These are phyloP conservation scores for Stephania japonica DNA, from an alignment of 164 flowering plant genomes.

Conservation along the genomic window DNA sequence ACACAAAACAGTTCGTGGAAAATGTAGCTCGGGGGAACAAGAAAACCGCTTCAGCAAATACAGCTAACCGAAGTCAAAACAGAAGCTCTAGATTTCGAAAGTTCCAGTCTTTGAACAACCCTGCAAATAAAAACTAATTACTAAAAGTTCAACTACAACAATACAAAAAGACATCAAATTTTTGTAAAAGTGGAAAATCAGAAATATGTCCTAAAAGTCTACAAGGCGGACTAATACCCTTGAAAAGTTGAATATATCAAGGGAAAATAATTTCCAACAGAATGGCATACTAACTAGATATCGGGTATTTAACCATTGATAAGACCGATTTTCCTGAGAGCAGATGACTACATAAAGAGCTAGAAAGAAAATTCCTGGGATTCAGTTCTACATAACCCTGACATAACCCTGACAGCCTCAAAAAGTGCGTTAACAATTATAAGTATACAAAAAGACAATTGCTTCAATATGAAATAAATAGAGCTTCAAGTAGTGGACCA, in stretches of 20 bases:
- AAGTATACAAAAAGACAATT: not conserved
- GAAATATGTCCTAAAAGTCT: not conserved
- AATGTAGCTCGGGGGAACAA: not conserved
- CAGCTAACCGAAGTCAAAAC: conserved; percentile 87
- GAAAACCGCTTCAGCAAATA: conserved; percentile 3
- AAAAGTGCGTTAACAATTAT: not conserved
- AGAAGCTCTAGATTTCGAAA: conserved; percentile 90
- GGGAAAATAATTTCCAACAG: not conserved
- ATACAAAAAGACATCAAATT: not conserved
- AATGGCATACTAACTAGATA: not conserved
- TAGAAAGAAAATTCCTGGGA: not conserved
- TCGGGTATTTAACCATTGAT: not conserved
- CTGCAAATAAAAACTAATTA: conserved; percentile 31
- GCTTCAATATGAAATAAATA: not conserved
- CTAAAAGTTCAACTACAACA: not conserved
- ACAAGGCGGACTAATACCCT: not conserved
- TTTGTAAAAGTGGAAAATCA: not conserved
- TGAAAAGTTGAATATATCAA: not conserved
- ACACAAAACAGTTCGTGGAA: not conserved
- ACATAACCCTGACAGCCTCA: not conserved
- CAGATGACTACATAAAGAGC: not conserved
- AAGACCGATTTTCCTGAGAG: not conserved
- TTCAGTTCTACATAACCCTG: not conserved
- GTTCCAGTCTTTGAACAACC: conserved; percentile 89
- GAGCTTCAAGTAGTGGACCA: not conserved